Evolutionary conservation across 495 filamentous ascomycete species (phyloP).

Genomic region (Hypoxylon perforatum): DNA sequence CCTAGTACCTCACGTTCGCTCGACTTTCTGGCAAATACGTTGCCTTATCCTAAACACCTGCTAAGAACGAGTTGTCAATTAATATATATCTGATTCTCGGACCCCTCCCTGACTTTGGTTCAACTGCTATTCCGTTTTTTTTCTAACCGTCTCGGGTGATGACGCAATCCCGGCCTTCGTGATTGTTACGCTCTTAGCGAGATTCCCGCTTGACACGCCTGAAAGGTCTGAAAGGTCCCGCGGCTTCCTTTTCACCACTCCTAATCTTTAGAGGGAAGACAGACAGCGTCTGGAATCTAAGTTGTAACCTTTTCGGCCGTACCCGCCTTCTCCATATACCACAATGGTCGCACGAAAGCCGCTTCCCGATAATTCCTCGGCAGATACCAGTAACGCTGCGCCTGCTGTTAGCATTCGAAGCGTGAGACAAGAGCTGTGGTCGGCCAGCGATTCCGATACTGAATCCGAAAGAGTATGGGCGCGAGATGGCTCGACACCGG

Average conservation of each 20-base stretch:
- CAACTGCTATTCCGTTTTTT: not conserved
- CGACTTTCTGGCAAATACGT: not conserved
- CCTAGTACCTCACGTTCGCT: too few species aligned
- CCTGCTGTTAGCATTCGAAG: constrained; percentile 46
- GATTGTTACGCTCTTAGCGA: constrained; percentile 26
- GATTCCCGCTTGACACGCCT: constrained; percentile 1
- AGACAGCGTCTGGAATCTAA: not conserved
- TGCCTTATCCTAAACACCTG: constrained; percentile 1
- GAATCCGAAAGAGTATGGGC: constrained; percentile 52
- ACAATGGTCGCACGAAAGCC: constrained; percentile 54
- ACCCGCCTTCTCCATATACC: constrained; percentile 32
- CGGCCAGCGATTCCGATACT: constrained; percentile 48
- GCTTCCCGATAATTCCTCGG: constrained; percentile 46
- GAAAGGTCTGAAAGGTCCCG: too few species aligned
- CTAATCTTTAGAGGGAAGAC: not conserved
- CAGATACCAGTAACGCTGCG: constrained; percentile 38
- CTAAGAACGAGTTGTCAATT: too few species aligned
- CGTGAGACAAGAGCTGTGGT: constrained; percentile 46
- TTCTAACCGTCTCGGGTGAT: constrained; percentile 17
- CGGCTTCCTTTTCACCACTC: not conserved
- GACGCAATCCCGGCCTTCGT: constrained; percentile 32
- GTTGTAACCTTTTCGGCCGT: constrained; percentile 20
- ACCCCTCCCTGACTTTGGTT: not conserved
- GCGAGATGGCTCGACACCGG: constrained; percentile 29
- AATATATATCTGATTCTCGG: not conserved